Percentiles rank a stretch among this genome's conserved stretches.
Evolutionary conservation across 176 grass and related monocot species (phyloP).

Genomic region (Elaeis guineensis): DNA sequence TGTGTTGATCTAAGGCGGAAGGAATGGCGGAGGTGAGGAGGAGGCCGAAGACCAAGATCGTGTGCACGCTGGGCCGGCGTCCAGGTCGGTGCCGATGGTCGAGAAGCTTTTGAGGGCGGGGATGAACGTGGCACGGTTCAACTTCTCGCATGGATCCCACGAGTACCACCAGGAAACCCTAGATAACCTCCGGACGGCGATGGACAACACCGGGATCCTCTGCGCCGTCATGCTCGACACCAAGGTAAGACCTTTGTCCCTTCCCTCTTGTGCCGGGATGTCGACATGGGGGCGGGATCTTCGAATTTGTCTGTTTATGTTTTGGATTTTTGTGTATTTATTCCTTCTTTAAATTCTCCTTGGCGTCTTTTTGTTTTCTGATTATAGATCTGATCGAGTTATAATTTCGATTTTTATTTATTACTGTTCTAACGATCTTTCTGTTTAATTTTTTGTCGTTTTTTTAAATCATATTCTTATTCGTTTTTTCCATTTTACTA

Average conservation of each 20-base stretch:
- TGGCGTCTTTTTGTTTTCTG: too few species aligned
- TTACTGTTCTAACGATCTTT: too few species aligned
- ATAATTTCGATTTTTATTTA: too few species aligned
- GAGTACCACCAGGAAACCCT: constrained; percentile 88
- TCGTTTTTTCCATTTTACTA: too few species aligned
- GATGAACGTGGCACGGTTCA: constrained; percentile 87
- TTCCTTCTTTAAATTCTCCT: too few species aligned
- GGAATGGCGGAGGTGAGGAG: constrained; percentile 26
- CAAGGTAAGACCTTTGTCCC: constrained; percentile 28
- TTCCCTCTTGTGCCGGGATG: not conserved
- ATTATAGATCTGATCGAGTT: too few species aligned
- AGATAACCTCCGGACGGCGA: constrained; percentile 61
- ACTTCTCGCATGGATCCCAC: constrained; percentile 90
- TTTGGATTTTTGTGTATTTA: too few species aligned
- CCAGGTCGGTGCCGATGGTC: constrained; percentile 86
- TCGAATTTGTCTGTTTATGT: too few species aligned
- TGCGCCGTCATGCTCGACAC: constrained; percentile 96
- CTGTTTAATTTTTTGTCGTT: too few species aligned
- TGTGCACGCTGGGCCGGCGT: constrained; percentile 74
- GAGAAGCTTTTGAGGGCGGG: constrained; percentile 59
- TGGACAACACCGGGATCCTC: constrained; percentile 61
- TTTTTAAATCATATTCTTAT: too few species aligned
- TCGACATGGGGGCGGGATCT: not conserved
- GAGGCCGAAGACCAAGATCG: constrained; percentile 81
- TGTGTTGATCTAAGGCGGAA: constrained; percentile 14